A percentile compares a stretch with the other conserved stretches of the same genome.
phyloP scores from a whole-genome alignment of 805 yeast genomes.

The Kluyveromyces wickerhamii region DNA sequence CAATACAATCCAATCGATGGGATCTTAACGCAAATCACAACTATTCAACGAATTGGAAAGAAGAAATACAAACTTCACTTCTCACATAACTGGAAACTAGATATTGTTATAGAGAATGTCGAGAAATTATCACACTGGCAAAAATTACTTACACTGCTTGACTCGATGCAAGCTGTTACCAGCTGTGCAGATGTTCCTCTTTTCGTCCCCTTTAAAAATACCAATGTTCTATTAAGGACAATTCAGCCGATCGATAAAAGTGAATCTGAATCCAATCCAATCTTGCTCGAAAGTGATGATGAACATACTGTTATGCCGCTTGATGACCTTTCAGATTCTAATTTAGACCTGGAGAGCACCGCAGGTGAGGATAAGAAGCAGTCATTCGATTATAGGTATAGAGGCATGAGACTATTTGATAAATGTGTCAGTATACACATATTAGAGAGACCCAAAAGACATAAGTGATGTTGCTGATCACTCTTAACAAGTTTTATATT shows the following conservation, averaged over 20 bases:
- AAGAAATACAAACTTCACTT: conserved; percentile 21
- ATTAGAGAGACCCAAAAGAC: conserved; percentile 25
- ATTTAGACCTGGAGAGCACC: neutral
- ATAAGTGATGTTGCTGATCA: too few relatives aligned
- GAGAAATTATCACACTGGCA: conserved; percentile 20
- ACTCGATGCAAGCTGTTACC: conserved; percentile 9
- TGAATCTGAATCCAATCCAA: neutral
- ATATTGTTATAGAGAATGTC: conserved; percentile 23
- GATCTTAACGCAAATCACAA: conserved; percentile 12
- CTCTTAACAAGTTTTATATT: too few relatives aligned
- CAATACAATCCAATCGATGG: conserved; percentile 1
- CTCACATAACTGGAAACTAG: conserved; percentile 25
- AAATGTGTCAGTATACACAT: conserved; percentile 26
- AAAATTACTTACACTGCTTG: conserved; percentile 16
- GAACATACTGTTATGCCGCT: conserved; percentile 5
- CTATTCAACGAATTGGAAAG: conserved; percentile 22
- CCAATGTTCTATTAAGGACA: conserved; percentile 6
- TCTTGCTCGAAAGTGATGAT: conserved; percentile 8
- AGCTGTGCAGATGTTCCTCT: conserved; percentile 5
- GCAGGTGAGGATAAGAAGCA: conserved; percentile 22
- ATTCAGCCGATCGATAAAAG: conserved; percentile 1
- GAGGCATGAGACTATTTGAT: conserved; percentile 18
- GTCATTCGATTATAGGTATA: conserved; percentile 15
- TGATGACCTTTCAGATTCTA: neutral
- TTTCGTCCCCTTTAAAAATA: conserved; percentile 3